A percentile compares a stretch with the other conserved stretches of the same genome.
These are phyloP conservation scores for Odontarrhena argentea DNA, from an alignment of 345 rosid genomes.

Conservation along the genomic window DNA sequence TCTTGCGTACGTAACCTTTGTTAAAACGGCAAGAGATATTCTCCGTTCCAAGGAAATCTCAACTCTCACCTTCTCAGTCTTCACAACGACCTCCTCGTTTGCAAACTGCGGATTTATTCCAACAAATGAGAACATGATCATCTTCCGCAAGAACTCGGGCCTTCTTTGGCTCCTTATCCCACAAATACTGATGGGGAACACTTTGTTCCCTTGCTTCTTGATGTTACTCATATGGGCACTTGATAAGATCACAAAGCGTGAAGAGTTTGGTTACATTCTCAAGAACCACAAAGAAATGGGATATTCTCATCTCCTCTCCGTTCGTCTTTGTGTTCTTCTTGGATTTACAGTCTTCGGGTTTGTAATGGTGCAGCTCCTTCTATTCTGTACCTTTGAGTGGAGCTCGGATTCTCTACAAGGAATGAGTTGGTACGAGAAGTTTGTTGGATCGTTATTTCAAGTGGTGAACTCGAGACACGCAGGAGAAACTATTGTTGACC, in stretches of 20 bases:
- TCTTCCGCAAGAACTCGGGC: constrained; percentile 55
- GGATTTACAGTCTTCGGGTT: constrained; percentile 52
- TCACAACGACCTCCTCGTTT: constrained; percentile 59
- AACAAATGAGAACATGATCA: constrained; percentile 71
- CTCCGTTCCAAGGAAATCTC: constrained; percentile 46
- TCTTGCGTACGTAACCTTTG: constrained; percentile 39
- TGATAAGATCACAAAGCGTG: constrained; percentile 41
- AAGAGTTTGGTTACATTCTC: constrained; percentile 44
- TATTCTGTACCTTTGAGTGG: constrained; percentile 60
- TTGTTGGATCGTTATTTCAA: constrained; percentile 51
- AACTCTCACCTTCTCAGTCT: constrained; percentile 51
- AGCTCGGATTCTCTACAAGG: constrained; percentile 45
- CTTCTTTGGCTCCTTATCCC: constrained; percentile 59
- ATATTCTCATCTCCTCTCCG: constrained; percentile 50
- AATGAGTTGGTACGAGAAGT: constrained; percentile 47
- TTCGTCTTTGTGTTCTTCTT: constrained; percentile 34
- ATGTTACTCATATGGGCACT: constrained; percentile 46
- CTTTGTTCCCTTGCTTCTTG: constrained; percentile 53
- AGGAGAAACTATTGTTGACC: constrained; percentile 60
- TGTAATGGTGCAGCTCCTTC: constrained; percentile 40
- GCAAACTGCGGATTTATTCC: constrained; percentile 71
- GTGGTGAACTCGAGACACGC: constrained; percentile 57
- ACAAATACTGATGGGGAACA: constrained; percentile 59
- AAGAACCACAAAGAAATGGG: constrained; percentile 45
- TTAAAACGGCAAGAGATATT: constrained; percentile 45